A percentile compares a stretch with the other conserved stretches of the same genome.
Evolutionary conservation across 352 stramenopile genomes (phyloP).

Genomic region (Pythium chondricola): DNA sequence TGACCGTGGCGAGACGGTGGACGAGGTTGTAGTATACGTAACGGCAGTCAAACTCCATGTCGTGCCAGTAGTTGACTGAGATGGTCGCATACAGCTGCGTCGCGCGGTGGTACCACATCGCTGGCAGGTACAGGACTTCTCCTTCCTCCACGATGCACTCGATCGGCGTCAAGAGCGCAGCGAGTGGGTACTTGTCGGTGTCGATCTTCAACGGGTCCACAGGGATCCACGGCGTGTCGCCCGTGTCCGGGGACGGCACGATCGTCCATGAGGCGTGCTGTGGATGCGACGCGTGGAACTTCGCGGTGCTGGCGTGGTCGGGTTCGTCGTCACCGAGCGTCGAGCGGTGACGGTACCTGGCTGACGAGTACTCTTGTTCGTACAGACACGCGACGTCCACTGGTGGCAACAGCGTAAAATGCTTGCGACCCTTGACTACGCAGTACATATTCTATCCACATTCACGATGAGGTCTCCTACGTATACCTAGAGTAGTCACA

Average conservation of each 20-base stretch:
- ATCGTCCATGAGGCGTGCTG: conserved; percentile 41
- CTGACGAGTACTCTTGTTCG: conserved; percentile 62
- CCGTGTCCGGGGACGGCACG: conserved; percentile 36
- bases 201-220: conserved; percentile 73
- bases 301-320: conserved; percentile 26
- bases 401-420: conserved; percentile 91
- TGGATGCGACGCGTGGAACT: conserved; percentile 51
- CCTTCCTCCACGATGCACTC: conserved; percentile 63
- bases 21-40: conserved; percentile 87
- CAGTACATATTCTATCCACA: conserved; percentile 97
- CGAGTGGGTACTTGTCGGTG: conserved; percentile 41
- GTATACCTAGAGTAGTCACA: no score
- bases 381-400: conserved; percentile 87
- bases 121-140: conserved; percentile 71
- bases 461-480: no score
- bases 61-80: conserved; percentile 88
- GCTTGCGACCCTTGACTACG: conserved; percentile 93
- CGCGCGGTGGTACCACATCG: conserved; percentile 82
- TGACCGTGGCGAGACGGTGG: conserved; percentile 44
- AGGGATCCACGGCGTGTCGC: conserved; percentile 72
- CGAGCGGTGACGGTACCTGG: conserved; percentile 45
- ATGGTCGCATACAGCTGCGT: conserved; percentile 71
- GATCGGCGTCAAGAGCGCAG: conserved; percentile 40
- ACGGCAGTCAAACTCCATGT: conserved; percentile 85
- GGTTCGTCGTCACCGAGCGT: conserved; percentile 8